phyloP scores from a whole-genome alignment of 139 green algal genomes.

The Chlorella ohadii region DNA sequence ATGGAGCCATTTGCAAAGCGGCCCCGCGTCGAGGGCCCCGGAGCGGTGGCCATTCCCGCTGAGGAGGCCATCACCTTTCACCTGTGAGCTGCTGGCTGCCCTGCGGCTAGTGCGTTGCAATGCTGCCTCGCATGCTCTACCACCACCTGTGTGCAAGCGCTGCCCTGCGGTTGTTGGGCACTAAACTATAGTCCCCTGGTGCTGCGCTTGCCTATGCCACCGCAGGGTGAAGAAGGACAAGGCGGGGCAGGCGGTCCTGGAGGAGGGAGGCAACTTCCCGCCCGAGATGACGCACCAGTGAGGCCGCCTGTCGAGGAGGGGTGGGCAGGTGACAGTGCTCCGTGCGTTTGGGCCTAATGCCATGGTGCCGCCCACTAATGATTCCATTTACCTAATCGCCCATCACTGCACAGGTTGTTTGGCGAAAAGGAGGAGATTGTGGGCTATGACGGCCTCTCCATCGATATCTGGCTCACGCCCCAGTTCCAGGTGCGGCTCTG shows the following conservation, averaged over 20 bases:
- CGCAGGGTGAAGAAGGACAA: constrained; percentile 6
- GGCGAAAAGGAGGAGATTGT: constrained; percentile 73
- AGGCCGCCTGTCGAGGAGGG: neutral
- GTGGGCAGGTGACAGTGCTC: no score
- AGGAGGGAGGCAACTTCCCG: constrained; percentile 34
- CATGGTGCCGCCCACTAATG: no score
- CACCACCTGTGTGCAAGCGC: no score
- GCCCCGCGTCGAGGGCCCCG: constrained; percentile 1
- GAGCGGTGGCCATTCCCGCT: neutral
- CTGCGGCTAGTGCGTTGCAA: no score
- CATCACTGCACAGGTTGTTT: constrained; percentile 57
- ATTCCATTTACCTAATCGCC: neutral
- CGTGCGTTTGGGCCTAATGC: no score
- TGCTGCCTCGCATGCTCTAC: no score
- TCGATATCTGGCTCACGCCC: constrained; percentile 59
- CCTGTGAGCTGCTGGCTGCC: constrained; percentile 14
- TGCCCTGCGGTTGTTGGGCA: no score
- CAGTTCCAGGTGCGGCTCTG: constrained; percentile 33
- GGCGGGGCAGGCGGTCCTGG: neutral
- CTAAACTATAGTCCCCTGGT: no score
- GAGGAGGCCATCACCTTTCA: constrained; percentile 46
- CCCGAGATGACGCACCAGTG: constrained; percentile 58
- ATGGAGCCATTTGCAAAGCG: constrained; percentile 31
- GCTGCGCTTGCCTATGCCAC: no score
- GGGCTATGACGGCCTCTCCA: constrained; percentile 48